Base-by-base conservation (phyloP, 495 filamentous ascomycete genomes). In the Extremus antarcticus region DNA sequence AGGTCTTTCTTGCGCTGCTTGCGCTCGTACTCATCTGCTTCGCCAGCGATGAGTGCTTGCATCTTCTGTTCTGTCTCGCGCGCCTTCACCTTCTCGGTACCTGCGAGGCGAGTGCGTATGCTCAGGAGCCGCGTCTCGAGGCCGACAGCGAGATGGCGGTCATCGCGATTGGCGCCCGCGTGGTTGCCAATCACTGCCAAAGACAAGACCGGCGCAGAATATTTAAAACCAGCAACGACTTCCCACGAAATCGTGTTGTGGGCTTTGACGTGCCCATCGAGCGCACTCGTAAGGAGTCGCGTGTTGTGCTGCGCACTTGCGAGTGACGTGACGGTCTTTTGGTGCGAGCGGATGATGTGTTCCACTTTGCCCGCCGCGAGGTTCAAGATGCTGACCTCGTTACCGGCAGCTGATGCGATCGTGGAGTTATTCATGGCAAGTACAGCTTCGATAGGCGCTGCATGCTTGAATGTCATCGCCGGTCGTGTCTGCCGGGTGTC, bases 261-360 rank as follows among this genome's bases (percentile, higher is more conserved):
- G 38, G 97, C 78, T 73, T 99, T 99, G 69, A 99, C 78, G 66
- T 96, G 92, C 15, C 94, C 94, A 68, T 99, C 92, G 29, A 99
- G 74, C 16, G 82, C 85, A 67, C 88, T 94, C 65, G 80, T 87
- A 55, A 99, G 78, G 47, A 99, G 74, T 43, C 94, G 78, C 47
- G 81, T 80, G 17, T 83, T 81, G 60, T 86, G 82, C 25, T 86
- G 87, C 0, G 89, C 92, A n/a, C 82, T 66, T 16, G 75, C 74
- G 32, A 99, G 76, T 2, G 86, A 80, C 0, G 92, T 97, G 25
- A 99, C 88, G 0, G 92, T 95, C 79, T 96, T 97, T 70, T 99
- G 92, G 68, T 99, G 94, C 65, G 90, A 95, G 52, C 85, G 82
- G 43, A 99, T 83, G 55, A 94, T 71, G 35, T 88, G 84, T 43